Evolutionary conservation across 1,284 basidiomycete species (phyloP).

Genomic region (Exsudoporus floridanus): DNA sequence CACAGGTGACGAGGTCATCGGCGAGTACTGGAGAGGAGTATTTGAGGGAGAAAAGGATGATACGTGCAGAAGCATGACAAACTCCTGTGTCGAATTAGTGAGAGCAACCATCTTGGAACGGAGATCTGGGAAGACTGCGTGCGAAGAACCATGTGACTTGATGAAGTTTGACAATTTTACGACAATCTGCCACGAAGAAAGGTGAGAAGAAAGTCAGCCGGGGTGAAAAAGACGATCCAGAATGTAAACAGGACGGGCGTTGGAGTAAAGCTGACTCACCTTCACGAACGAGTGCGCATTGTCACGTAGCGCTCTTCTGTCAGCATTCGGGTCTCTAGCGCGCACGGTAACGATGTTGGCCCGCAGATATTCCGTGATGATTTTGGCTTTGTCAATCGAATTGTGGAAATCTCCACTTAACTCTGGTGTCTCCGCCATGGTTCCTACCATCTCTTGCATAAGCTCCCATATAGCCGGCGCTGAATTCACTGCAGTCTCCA

Average conservation of each 20-base stretch:
- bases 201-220: neutral
- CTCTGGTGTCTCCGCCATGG: slow-evolving; percentile 41
- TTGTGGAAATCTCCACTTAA: slow-evolving; percentile 46
- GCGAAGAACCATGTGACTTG: slow-evolving; percentile 56
- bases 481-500: slow-evolving; percentile 64
- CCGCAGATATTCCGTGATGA: slow-evolving; percentile 55
- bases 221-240: neutral
- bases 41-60: slow-evolving; percentile 69
- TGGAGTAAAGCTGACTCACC: slow-evolving; percentile 39
- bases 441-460: slow-evolving; percentile 57
- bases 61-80: slow-evolving; percentile 74
- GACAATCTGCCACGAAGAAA: slow-evolving; percentile 48
- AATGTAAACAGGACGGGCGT: neutral
- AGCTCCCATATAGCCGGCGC: slow-evolving; percentile 74
- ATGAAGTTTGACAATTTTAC: slow-evolving; percentile 66
- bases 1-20: slow-evolving; percentile 40
- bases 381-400: slow-evolving; percentile 54
- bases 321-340: slow-evolving; percentile 45
- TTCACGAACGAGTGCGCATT: slow-evolving; percentile 73
- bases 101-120: slow-evolving; percentile 68
- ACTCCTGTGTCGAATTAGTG: slow-evolving; percentile 75
- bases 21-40: slow-evolving; percentile 58
- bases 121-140: slow-evolving; percentile 55
- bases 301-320: slow-evolving; percentile 61
- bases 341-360: slow-evolving; percentile 54